Evolutionary conservation across 352 stramenopile species (phyloP).

Genomic region (Achlya hypogyna): DNA sequence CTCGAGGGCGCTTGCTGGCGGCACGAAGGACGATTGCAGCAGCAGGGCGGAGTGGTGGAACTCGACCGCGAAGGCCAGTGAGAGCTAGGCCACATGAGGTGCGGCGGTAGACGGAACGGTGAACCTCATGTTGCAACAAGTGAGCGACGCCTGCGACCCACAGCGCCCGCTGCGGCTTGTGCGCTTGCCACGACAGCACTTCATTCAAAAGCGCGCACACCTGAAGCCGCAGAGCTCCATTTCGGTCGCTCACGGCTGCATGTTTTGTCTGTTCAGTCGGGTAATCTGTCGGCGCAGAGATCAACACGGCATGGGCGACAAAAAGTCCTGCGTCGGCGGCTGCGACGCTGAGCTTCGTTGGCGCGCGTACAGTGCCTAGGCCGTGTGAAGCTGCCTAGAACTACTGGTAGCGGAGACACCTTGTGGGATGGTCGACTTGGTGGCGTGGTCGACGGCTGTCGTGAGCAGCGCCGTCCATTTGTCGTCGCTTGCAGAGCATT

Average conservation of each 20-base stretch:
- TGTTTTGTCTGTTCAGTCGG: too few relatives aligned
- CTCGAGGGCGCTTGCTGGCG: too few relatives aligned
- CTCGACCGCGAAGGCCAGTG: background rate
- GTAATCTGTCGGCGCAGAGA: background rate
- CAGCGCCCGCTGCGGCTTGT: background rate
- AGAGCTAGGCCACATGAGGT: too few relatives aligned
- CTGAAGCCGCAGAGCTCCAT: too few relatives aligned
- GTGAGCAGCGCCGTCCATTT: background rate
- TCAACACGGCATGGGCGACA: background rate
- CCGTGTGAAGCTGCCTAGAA: background rate
- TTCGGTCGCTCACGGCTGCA: too few relatives aligned
- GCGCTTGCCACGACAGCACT: background rate
- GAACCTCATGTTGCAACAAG: background rate
- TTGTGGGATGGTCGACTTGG: background rate
- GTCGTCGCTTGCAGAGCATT: background rate
- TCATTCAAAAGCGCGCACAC: background rate
- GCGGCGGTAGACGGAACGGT: background rate
- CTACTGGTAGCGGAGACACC: background rate
- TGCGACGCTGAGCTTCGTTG: constrained; percentile 10
- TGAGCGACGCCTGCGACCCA: background rate
- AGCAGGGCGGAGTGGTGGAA: constrained; percentile 1
- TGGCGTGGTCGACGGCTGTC: background rate
- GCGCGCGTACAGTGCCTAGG: background rate
- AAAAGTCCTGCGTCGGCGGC: background rate
- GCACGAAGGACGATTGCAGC: constrained; percentile 11